Conservation (phyloP, 768 basidiomycete species). For the Tricholoma hemisulphureum region DNA sequence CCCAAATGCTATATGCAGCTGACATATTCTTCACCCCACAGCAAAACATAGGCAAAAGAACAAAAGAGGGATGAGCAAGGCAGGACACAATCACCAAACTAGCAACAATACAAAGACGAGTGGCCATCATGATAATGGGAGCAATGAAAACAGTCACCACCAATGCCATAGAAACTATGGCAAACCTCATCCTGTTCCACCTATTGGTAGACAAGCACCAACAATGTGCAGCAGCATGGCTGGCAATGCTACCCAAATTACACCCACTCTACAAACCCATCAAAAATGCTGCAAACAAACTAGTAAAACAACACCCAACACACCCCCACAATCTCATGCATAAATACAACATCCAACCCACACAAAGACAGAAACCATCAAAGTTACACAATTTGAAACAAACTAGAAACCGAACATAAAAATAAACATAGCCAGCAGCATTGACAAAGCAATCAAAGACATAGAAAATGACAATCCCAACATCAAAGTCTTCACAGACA, state of each 20-base stretch:
- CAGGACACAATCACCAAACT: background rate
- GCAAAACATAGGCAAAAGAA: background rate
- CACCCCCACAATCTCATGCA: constrained; percentile 12
- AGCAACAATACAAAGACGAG: constrained; percentile 2
- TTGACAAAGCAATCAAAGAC: no score
- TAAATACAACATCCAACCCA: constrained; percentile 1
- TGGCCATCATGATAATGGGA: constrained; percentile 7
- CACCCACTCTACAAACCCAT: no score
- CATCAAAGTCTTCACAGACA: no score
- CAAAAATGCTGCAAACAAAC: no score
- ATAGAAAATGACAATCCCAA: no score
- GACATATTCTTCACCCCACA: constrained; percentile 6
- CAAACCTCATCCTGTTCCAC: constrained; percentile 6
- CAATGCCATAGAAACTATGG: constrained; percentile 4
- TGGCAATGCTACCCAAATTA: constrained; percentile 9
- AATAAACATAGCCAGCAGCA: no score
- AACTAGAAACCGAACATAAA: no score
- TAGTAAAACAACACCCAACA: no score
- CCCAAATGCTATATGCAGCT: no score
- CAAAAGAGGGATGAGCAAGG: background rate
- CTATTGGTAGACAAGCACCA: constrained; percentile 4
- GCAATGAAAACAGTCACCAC: constrained; percentile 8
- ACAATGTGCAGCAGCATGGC: constrained; percentile 3
- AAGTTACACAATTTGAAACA: no score
- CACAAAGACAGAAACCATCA: constrained; percentile 10